Conservation (phyloP, 2,329 filamentous ascomycete species). For the Gaeumannomyces tritici region DNA sequence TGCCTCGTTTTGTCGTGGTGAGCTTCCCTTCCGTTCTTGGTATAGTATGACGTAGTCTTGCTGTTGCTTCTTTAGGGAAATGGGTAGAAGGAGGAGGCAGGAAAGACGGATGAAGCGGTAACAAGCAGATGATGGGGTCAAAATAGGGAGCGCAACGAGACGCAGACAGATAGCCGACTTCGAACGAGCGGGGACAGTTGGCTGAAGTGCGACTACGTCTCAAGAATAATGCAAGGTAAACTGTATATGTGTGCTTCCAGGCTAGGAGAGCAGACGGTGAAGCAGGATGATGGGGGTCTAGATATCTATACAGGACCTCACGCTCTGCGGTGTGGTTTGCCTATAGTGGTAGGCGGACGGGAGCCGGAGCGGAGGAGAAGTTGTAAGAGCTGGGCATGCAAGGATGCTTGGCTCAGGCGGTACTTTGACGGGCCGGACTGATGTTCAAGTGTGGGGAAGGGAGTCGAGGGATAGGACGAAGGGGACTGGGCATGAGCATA, state of each 20-base stretch:
- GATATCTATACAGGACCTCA: slow-evolving; percentile 19
- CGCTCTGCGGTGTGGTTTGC: not conserved
- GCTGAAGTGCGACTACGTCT: slow-evolving; percentile 27
- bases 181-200: slow-evolving; percentile 33
- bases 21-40: not conserved
- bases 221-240: not conserved
- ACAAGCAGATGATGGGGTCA: not conserved
- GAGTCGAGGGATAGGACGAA: slow-evolving; percentile 7
- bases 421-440: slow-evolving; percentile 28
- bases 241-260: not conserved
- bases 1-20: not conserved
- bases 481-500: slow-evolving; percentile 24
- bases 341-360: not conserved
- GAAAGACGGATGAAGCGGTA: not conserved
- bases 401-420: slow-evolving; percentile 18
- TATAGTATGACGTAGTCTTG: not conserved
- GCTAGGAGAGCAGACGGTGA: slow-evolving; percentile 9
- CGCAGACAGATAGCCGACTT: slow-evolving; percentile 19
- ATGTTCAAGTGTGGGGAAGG: slow-evolving; percentile 20
- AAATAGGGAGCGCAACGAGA: slow-evolving; percentile 6
- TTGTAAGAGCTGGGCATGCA: slow-evolving; percentile 11
- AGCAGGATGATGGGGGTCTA: slow-evolving; percentile 14
- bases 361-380: not conserved
- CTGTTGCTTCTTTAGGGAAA: not conserved
- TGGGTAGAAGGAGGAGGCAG: slow-evolving; percentile 5